Evolutionary conservation across 129 eudicot genomes (phyloP).

Genomic region (Silybum marianum): DNA sequence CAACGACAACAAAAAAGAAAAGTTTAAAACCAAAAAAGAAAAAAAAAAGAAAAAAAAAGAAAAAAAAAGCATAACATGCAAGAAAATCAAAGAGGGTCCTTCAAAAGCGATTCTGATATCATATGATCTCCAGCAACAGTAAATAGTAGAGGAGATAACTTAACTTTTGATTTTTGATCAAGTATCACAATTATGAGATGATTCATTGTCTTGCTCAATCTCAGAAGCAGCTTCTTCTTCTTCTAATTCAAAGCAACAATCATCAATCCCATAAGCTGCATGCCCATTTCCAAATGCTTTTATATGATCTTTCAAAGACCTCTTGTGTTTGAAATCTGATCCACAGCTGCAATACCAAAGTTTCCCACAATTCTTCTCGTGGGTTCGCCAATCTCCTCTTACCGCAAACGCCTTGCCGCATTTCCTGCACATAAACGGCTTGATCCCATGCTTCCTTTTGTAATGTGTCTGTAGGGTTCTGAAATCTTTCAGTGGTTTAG

Average conservation of each 20-base stretch:
- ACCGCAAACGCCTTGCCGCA: conserved; percentile 88
- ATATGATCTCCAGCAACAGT: conserved; percentile 32
- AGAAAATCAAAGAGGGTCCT: conserved; percentile 46
- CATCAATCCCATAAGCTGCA: conserved; percentile 53
- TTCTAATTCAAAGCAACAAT: conserved; percentile 43
- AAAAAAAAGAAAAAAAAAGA: conserved; percentile 12
- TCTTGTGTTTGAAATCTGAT: conserved; percentile 42
- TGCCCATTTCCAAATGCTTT: conserved; percentile 65
- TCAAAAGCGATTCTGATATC: conserved; percentile 43
- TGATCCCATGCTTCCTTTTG: conserved; percentile 87
- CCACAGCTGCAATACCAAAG: conserved; percentile 76
- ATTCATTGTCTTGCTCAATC: conserved; percentile 51
- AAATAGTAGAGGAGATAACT: background rate
- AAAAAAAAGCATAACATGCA: conserved; percentile 31
- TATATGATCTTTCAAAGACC: conserved; percentile 57
- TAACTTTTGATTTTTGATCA: conserved; percentile 12
- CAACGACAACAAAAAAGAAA: conserved; percentile 25
- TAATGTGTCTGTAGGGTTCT: conserved; percentile 93
- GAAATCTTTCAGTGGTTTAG: conserved; percentile 90
- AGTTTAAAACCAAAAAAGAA: background rate
- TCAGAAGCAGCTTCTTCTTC: conserved; percentile 53
- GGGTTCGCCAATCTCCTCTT: conserved; percentile 89
- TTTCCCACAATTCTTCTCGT: conserved; percentile 91
- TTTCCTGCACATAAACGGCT: conserved; percentile 83
- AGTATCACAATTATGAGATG: conserved; percentile 45